phyloP scores from a whole-genome alignment of 768 basidiomycete species.

The Lactarius sanguifluus region DNA sequence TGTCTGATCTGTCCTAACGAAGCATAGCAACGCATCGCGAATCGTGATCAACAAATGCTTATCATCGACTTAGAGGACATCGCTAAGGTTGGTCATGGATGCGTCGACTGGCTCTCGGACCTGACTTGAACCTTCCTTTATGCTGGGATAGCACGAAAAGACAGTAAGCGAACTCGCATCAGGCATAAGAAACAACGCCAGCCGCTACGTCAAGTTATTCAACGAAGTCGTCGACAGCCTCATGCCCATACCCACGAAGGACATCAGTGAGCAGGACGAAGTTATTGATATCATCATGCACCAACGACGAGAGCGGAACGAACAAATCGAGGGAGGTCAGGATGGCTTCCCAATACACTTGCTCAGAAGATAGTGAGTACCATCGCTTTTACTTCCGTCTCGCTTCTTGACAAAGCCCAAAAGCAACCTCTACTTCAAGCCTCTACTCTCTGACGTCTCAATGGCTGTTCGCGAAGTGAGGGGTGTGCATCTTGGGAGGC shows the following conservation, averaged over 20 bases:
- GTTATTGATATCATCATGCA: slow-evolving; percentile 96
- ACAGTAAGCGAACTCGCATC: slow-evolving; percentile 71
- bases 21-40: slow-evolving; percentile 83
- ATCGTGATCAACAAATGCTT: slow-evolving; percentile 89
- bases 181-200: slow-evolving; percentile 79
- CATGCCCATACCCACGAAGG: slow-evolving; percentile 85
- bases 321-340: slow-evolving; percentile 69
- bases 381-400: neutral
- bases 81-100: slow-evolving; percentile 61
- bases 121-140: slow-evolving; percentile 7
- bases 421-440: slow-evolving; percentile 94
- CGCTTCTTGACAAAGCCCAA: slow-evolving; percentile 25
- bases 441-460: slow-evolving; percentile 69
- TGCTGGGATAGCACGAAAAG: slow-evolving; percentile 56
- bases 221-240: slow-evolving; percentile 80
- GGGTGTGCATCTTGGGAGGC: slow-evolving; percentile 79
- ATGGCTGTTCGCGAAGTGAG: slow-evolving; percentile 92
- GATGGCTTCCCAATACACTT: slow-evolving; percentile 88
- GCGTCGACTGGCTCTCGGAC: too few species aligned
- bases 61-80: slow-evolving; percentile 89
- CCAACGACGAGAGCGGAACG: slow-evolving; percentile 87
- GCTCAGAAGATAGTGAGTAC: slow-evolving; percentile 89
- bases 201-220: slow-evolving; percentile 89
- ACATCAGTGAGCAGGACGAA: slow-evolving; percentile 88
- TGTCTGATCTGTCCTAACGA: slow-evolving; percentile 21